A percentile compares a stretch with the other conserved stretches of the same genome.
Evolutionary conservation across 805 yeast species (phyloP).

Genomic region (Danielia reshetovae): DNA sequence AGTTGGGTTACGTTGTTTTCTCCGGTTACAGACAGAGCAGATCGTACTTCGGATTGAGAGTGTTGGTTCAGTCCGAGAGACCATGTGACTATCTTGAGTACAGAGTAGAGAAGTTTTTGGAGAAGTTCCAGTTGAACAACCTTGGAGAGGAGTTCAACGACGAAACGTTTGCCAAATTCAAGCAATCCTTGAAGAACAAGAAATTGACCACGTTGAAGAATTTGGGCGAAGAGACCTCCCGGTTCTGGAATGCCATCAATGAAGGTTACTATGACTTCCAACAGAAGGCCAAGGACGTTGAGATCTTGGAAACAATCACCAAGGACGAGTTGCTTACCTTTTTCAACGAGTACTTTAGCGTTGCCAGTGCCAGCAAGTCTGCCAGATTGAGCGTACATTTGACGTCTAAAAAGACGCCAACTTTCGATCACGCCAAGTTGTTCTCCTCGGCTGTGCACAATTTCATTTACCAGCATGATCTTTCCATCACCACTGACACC

Average conservation of each 20-base stretch:
- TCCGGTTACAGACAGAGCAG: slow-evolving; percentile 67
- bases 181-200: slow-evolving; percentile 61
- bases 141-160: slow-evolving; percentile 47
- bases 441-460: slow-evolving; percentile 26
- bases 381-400: slow-evolving; percentile 35
- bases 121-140: slow-evolving; percentile 36
- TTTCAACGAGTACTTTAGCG: slow-evolving; percentile 42
- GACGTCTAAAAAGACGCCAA: slow-evolving; percentile 45
- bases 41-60: slow-evolving; percentile 66
- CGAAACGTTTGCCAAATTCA: slow-evolving; percentile 65
- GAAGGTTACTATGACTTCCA: slow-evolving; percentile 78
- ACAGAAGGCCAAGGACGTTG: slow-evolving; percentile 54
- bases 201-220: slow-evolving; percentile 73
- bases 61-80: slow-evolving; percentile 82
- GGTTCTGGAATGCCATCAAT: slow-evolving; percentile 64
- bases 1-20: slow-evolving; percentile 90
- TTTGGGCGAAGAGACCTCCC: slow-evolving; percentile 66
- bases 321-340: slow-evolving; percentile 56
- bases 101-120: slow-evolving; percentile 69
- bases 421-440: slow-evolving; percentile 15
- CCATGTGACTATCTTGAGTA: slow-evolving; percentile 68
- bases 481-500: slow-evolving; percentile 22
- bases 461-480: slow-evolving; percentile 19
- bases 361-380: slow-evolving; percentile 12
- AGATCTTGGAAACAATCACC: slow-evolving; percentile 48